Evolutionary conservation across 768 basidiomycete genomes (phyloP).

Genomic region (Hypsizygus marmoreus): DNA sequence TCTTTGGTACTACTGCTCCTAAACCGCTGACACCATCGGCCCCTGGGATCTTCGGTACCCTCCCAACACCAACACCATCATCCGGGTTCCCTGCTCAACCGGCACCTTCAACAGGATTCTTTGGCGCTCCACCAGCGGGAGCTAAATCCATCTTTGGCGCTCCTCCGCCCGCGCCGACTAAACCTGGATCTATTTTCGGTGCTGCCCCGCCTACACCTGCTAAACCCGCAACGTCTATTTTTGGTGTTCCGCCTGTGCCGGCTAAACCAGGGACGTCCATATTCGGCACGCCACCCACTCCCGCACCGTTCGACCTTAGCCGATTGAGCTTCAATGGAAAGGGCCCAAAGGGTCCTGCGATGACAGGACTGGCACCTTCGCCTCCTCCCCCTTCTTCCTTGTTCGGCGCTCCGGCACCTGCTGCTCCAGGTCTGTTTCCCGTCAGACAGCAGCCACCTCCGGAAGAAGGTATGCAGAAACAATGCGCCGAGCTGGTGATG

Average conservation of each 20-base stretch:
- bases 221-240: constrained; percentile 2
- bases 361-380: constrained; percentile 13
- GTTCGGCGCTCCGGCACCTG: constrained; percentile 3
- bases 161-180: not conserved
- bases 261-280: too few species aligned
- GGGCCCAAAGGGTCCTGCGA: constrained; percentile 2
- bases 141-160: too few species aligned
- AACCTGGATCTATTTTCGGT: constrained; percentile 1
- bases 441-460: constrained; percentile 21
- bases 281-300: constrained; percentile 9
- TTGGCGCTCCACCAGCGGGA: constrained; percentile 1
- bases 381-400: constrained; percentile 7
- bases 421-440: constrained; percentile 5
- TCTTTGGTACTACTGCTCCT: not conserved
- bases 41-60: too few species aligned
- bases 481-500: constrained; percentile 53
- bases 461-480: constrained; percentile 69
- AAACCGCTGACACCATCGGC: not conserved
- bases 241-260: too few species aligned
- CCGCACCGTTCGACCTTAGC: constrained; percentile 17
- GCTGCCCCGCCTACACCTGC: constrained; percentile 1
- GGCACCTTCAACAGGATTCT: not conserved
- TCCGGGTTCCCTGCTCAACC: not conserved
- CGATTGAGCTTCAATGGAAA: constrained; percentile 13
- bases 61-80: not conserved